phyloP scores from a whole-genome alignment of 352 stramenopile species.

The Plasmopara halstedii region DNA sequence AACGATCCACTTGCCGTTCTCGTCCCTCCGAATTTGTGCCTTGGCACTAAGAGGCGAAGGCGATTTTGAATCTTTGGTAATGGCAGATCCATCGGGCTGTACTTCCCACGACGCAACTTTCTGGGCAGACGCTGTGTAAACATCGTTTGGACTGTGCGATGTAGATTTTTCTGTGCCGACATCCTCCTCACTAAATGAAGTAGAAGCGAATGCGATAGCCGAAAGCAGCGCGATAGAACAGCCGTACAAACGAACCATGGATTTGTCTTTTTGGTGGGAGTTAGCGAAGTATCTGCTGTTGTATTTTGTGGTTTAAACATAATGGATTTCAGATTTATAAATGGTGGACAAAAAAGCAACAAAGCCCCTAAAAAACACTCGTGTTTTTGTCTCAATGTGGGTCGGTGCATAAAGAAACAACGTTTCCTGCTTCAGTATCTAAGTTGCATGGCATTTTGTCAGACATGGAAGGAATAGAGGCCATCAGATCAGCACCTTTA shows the following conservation, averaged over 20 bases:
- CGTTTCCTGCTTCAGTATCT: too few species aligned
- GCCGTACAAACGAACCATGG: constrained; percentile 1
- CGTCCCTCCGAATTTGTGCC: constrained; percentile 5
- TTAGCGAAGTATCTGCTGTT: too few species aligned
- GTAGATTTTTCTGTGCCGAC: background rate
- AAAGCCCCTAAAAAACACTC: too few species aligned
- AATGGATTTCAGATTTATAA: too few species aligned
- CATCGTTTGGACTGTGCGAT: background rate
- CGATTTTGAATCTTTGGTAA: constrained; percentile 2
- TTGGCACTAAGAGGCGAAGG: constrained; percentile 1
- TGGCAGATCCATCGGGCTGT: constrained; percentile 14
- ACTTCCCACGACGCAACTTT: constrained; percentile 16
- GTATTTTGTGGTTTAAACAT: too few species aligned
- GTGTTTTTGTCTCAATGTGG: too few species aligned
- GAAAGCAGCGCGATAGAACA: constrained; percentile 3
- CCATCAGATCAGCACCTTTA: too few species aligned
- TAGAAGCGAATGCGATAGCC: constrained; percentile 1
- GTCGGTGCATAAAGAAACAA: too few species aligned
- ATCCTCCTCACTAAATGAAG: constrained; percentile 4
- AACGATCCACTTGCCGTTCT: constrained; percentile 9
- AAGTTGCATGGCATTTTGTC: too few species aligned
- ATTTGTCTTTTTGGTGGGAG: background rate
- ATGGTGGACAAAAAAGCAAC: too few species aligned
- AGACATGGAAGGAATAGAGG: too few species aligned
- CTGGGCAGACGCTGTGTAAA: background rate